phyloP scores from a whole-genome alignment of 202 grass and related monocot species.

The Zizania palustris region DNA sequence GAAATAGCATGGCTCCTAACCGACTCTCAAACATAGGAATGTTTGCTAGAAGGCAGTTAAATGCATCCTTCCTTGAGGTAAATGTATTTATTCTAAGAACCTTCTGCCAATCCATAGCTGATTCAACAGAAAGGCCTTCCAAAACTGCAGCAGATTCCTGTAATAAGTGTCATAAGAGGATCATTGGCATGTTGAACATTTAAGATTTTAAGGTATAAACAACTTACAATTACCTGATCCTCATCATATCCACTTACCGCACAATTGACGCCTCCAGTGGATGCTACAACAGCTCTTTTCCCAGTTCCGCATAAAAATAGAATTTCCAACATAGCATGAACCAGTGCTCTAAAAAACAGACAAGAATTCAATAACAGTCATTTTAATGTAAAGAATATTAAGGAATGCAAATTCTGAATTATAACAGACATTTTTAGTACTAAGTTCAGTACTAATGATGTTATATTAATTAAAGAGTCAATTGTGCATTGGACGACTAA shows the following conservation, averaged over 20 bases:
- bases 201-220: constrained; percentile 30
- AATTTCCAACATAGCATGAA: constrained; percentile 97
- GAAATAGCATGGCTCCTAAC: constrained; percentile 86
- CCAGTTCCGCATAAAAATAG: constrained; percentile 88
- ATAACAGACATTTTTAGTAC: no score
- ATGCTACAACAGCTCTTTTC: constrained; percentile 68
- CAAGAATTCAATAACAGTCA: constrained; percentile 15
- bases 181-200: constrained; percentile 32
- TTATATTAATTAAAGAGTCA: no score
- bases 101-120: constrained; percentile 89
- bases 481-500: no score
- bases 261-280: constrained; percentile 52
- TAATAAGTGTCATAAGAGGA: constrained; percentile 45
- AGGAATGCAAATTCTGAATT: background rate
- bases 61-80: constrained; percentile 71
- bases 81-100: constrained; percentile 68
- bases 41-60: constrained; percentile 59
- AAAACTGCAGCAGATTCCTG: constrained; percentile 66
- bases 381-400: constrained; percentile 46
- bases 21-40: constrained; percentile 90
- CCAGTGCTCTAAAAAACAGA: constrained; percentile 76
- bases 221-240: constrained; percentile 48
- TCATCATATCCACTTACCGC: constrained; percentile 53
- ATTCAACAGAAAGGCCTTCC: constrained; percentile 85
- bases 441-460: no score